Evolutionary conservation across 805 yeast species (phyloP), one percentile per base, ranked within the genome.

Genomic region (Danielozyma ontarioensis): DNA sequence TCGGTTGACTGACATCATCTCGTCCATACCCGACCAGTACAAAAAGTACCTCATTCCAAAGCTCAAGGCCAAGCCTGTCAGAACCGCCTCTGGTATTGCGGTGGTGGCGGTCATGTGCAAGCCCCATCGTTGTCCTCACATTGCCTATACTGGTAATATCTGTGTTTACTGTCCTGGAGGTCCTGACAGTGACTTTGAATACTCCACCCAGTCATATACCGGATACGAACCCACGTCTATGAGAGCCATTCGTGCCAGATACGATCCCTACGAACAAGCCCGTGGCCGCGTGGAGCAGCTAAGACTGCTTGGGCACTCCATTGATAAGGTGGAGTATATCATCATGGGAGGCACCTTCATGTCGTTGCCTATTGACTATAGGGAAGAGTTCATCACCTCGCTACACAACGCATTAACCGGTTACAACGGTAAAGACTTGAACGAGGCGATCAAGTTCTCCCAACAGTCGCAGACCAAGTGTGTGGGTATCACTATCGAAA

Each of bases 131-230:
- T 93, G 98, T 62, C 98, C 98, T 17, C 98, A 93, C 60, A 93
- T 93, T 50, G 97, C 98, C 14, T 93, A 93, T 58, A 93, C 98
- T 0, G 98, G 98, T 41, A 93, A 93, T 54, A 93, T 93, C 41
- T 93, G 98, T 68, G 98, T 93, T 10, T 93, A 84, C 57, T 93
- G 98, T 64, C 98, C 98, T 4, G 98, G 98, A 39, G 98, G 98
- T 2, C 98, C 98, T 3, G 98, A 93, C 57, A 83, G 95, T 1
- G 98, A 93, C 62, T 93, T 93, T 54, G 98, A 93, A 57, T 93
- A 93, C 60, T 86, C 96, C 1, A 93, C 98, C 3, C 98, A 93
- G 62, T 88, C 97, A 3, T 93, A 93, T 53, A 93, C 98, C 0
- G 98, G 98, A 25, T 93, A 93, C 54, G 98, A 93, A 58, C 98